Evolutionary conservation across 257 asterid species (phyloP), one percentile per base, ranked within the genome.

Genomic region (Cynanchum wilfordii): DNA sequence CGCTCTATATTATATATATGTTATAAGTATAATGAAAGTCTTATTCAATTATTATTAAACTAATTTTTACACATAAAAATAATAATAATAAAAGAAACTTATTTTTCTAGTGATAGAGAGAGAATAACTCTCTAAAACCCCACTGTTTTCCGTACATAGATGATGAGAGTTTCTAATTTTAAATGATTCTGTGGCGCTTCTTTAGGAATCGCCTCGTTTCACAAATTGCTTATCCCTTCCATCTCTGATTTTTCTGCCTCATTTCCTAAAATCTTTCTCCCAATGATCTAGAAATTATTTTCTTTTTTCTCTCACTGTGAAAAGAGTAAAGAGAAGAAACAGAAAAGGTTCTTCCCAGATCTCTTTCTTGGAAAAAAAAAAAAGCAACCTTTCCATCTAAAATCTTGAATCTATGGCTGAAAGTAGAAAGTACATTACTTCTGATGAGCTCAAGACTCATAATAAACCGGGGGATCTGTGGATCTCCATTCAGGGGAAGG

Each of bases 401-500:
- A 36, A 49, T 83, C 71, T 74, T 27, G 69, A 56, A 66, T 11
- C 73, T 27, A 79, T 64, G 90, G 89, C 89, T 62, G 91, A 81
- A 17, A 44, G 64, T 11, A 85, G 80, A 40, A 84, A 66, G 78
- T 93, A 87, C 88, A 85, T 93, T 77, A 77, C 90, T 13, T 73
- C 84, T 5, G 91, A 83, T 8, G 98, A 90, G 79, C 96, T 93
- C 51, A 84, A 84, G 82, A 77, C 82, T 49, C 98, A 93, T 85
- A 84, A 83, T 83, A 87, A 83, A 75, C 73, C 75, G 7, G 96
- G 96, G 79, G 97, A 93, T 84, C 89, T 93, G 0, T 93, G 98
- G 98, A 89, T 93, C 85, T 90, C 97, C 24, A 89, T 93, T 30
- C 98, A 90, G 72, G 98, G 98, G 0, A 90, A 87, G 80, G 85